Base-by-base conservation (phyloP, 2,329 filamentous ascomycete genomes). In the Metarhizium guizhouense region DNA sequence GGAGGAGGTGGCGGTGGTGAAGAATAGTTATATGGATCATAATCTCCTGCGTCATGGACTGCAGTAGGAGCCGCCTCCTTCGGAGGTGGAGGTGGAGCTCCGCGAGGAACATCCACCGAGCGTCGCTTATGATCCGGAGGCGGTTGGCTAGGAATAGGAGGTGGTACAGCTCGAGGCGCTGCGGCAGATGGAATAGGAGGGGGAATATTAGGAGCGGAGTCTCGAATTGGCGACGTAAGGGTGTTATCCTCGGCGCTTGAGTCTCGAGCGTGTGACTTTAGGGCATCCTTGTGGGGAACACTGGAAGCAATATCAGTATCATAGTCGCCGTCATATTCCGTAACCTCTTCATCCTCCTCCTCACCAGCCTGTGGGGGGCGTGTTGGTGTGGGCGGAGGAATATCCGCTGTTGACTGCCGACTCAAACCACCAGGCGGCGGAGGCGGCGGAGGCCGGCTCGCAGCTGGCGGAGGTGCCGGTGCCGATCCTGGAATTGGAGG, bases 251-350 rank as follows among this genome's bases (percentile, higher is more conserved):
- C 90, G 54, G 88, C 67, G 66, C 88, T 95, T 6, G 86, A 83
- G 49, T 93, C 89, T 54, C 87, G 82, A 7, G 80, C 82, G 69
- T 95, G 90, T 8, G 89, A 76, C 69, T 93, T 95, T 58, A 97
- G 72, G 1, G 93, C 92, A 72, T 96, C 93, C 71, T 95, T 96
- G 70, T 96, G 90, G 55, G 88, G 90, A n/a, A 84, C 90, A 10
- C 90, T 87, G n/a, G 92, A 90, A 2, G 88, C 92, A 67, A 97
- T 97, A 68, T 97, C 94, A 6, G 94, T 97, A 64, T 97, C 94
- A 68, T 97, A 97, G 67, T 97, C 94, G 6, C 93, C 94, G 67
- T 99, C 94, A 66, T 97, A 97, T 66, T 96, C 93, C 0, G 90
- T 95, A 38, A 90, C 81, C 65, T 95, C 91, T 57, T 88, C 90